These are phyloP conservation scores for Bruguiera gymnorhiza DNA, from an alignment of 345 rosid genomes.

Conservation along the genomic window DNA sequence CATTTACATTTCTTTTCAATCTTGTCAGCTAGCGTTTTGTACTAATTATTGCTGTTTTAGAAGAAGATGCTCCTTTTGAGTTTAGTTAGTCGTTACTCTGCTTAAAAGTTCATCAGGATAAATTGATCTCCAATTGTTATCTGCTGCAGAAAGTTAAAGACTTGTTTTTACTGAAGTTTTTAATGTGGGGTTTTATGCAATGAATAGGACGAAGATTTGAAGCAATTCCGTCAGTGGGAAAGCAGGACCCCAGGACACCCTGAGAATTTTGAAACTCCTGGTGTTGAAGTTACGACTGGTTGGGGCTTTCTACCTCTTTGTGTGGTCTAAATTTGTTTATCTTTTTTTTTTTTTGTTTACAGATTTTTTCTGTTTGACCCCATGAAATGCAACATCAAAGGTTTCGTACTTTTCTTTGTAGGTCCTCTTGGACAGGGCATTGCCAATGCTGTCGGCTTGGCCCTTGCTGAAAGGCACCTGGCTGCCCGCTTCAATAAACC, in stretches of 20 bases:
- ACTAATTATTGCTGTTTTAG: neutral
- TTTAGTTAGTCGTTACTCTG: too few species aligned
- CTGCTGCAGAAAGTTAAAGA: too few species aligned
- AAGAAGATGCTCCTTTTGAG: too few species aligned
- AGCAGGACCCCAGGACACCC: slow-evolving; percentile 99
- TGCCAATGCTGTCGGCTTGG: slow-evolving; percentile 93
- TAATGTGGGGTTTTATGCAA: slow-evolving; percentile 4
- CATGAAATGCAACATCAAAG: neutral
- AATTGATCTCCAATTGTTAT: too few species aligned
- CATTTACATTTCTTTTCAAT: neutral
- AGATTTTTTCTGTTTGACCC: too few species aligned
- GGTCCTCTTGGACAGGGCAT: slow-evolving; percentile 97
- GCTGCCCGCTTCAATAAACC: slow-evolving; percentile 93
- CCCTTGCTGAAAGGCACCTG: slow-evolving; percentile 87
- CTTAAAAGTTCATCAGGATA: too few species aligned
- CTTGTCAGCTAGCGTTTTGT: neutral
- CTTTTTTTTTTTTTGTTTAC: neutral
- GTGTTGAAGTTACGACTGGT: slow-evolving; percentile 99
- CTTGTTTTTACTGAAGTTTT: slow-evolving; percentile 2
- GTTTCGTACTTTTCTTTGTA: slow-evolving; percentile 19
- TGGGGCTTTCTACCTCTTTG: slow-evolving; percentile 8
- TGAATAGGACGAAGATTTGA: slow-evolving; percentile 87
- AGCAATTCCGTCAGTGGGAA: slow-evolving; percentile 86
- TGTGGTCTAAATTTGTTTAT: too few species aligned
- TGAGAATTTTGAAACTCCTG: slow-evolving; percentile 99